Base-by-base conservation (phyloP, 495 filamentous ascomycete genomes). In the Amorphotheca resinae region DNA sequence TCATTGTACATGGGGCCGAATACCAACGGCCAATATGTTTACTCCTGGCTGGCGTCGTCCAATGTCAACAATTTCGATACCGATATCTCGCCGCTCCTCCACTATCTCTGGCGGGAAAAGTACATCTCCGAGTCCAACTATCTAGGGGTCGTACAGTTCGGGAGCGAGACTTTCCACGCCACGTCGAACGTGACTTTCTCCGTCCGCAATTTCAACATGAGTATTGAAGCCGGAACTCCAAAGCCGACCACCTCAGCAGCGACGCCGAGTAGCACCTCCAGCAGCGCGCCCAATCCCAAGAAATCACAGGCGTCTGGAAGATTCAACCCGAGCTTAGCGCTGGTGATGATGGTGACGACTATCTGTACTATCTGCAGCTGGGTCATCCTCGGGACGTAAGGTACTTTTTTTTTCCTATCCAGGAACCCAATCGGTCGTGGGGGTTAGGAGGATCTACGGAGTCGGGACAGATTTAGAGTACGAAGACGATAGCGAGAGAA, bases 141-240 rank as follows among this genome's bases (percentile, higher is more conserved):
- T 20, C 31, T 54, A 8, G 51, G 51, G 4, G 25, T 47, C 16
- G 42, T 54, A 3, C 37, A 51, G 38, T 54, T 51, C 26, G 51
- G 51, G 3, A 46, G 31, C 2, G 51, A 54, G 25, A 41, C 51
- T 20, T 44, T 47, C 23, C 44, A 54, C 26, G 41, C 47, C 9
- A 34, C 33, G 2, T 26, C 40, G 3, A 51, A 54, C 21, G 32
- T 54, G n/a, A 54, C 51, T 11, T 54, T 54, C 33, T 30, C 48
- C 1, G 37, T 42, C n/a, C 22, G 22, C 7, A 41, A 46, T 33
- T 42, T 42, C 17, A 20, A 28, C 23, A 30, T 30, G 25, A 30
- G 6, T 30, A 30, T 30, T 12, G 25, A 6, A 30, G 6, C 25
- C 6, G 25, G 25, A 6, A 30, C 6, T 12, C 25, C 25, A 30